Percentiles rank a stretch among this genome's conserved stretches.
Conservation (phyloP, 495 filamentous ascomycete species). For the Filosporella fistucella region DNA sequence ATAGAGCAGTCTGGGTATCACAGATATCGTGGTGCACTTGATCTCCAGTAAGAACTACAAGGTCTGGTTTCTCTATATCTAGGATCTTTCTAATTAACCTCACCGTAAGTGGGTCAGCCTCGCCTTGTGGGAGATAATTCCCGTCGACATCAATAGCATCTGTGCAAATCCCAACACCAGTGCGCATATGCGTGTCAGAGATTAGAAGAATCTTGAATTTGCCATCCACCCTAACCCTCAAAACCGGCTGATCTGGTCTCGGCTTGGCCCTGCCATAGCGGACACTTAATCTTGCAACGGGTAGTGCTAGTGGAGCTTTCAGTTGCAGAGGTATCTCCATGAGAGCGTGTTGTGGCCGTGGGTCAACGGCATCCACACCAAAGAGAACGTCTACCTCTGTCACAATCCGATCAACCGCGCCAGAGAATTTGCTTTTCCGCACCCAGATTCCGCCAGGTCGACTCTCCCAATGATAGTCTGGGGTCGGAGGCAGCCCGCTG, state of each 20-base stretch:
- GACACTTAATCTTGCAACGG: constrained; percentile 32
- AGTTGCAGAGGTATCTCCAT: constrained; percentile 31
- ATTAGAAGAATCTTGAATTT: constrained; percentile 96
- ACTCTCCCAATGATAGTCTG: constrained; percentile 64
- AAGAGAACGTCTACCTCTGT: constrained; percentile 89
- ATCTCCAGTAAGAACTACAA: constrained; percentile 90
- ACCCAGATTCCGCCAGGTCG: constrained; percentile 82
- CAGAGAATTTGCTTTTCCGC: constrained; percentile 63
- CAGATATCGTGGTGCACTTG: constrained; percentile 87
- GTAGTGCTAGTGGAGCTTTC: constrained; percentile 26
- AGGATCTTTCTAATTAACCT: constrained; percentile 78
- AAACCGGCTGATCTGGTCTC: constrained; percentile 32
- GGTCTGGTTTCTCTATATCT: constrained; percentile 86
- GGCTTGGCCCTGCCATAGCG: constrained; percentile 28
- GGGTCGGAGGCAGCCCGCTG: constrained; percentile 61
- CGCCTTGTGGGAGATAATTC: constrained; percentile 48
- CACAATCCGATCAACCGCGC: constrained; percentile 71
- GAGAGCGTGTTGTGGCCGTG: constrained; percentile 61
- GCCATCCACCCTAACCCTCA: constrained; percentile 76
- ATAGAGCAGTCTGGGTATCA: constrained; percentile 35
- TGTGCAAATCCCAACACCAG: constrained; percentile 77
- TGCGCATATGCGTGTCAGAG: constrained; percentile 86
- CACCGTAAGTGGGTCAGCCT: constrained; percentile 85
- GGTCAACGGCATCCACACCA: constrained; percentile 89
- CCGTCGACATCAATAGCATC: constrained; percentile 54